Conservation (phyloP, 1,284 basidiomycete genomes). For the Sanghuangporus baumii region DNA sequence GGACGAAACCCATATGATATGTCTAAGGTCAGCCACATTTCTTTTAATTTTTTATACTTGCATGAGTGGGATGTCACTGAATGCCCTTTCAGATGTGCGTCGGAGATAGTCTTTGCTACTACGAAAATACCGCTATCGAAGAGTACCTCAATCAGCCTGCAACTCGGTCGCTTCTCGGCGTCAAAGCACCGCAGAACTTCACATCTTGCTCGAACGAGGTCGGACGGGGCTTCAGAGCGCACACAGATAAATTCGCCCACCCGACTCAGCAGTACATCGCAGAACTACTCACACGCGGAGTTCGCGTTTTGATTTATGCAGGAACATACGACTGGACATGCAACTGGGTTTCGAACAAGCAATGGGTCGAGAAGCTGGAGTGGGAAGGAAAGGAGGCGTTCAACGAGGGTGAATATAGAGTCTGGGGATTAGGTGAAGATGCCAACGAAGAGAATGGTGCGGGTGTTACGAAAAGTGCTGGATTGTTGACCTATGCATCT, state of each 20-base stretch:
- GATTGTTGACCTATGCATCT: slow-evolving; percentile 62
- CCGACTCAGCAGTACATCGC: slow-evolving; percentile 65
- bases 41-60: too few species aligned
- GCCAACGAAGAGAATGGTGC: slow-evolving; percentile 26
- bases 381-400: slow-evolving; percentile 61
- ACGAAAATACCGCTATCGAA: slow-evolving; percentile 44
- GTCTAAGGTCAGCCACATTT: slow-evolving; percentile 57
- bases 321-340: slow-evolving; percentile 81
- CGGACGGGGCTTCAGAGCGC: slow-evolving; percentile 37
- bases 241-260: slow-evolving; percentile 54
- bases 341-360: slow-evolving; percentile 71
- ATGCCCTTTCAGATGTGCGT: slow-evolving; percentile 38
- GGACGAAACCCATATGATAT: slow-evolving; percentile 57
- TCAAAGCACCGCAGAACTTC: slow-evolving; percentile 49
- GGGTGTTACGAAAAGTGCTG: slow-evolving; percentile 47
- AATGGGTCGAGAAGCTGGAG: slow-evolving; percentile 70
- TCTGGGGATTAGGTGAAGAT: slow-evolving; percentile 49
- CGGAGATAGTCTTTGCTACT: slow-evolving; percentile 50
- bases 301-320: slow-evolving; percentile 69
- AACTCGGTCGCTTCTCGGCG: slow-evolving; percentile 53
- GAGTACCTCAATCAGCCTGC: slow-evolving; percentile 52
- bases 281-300: slow-evolving; percentile 65
- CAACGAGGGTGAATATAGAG: slow-evolving; percentile 41
- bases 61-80: not conserved
- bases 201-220: slow-evolving; percentile 53